Evolutionary conservation across 2,329 filamentous ascomycete genomes (phyloP).

Genomic region (Colletotrichum orchidophilum): DNA sequence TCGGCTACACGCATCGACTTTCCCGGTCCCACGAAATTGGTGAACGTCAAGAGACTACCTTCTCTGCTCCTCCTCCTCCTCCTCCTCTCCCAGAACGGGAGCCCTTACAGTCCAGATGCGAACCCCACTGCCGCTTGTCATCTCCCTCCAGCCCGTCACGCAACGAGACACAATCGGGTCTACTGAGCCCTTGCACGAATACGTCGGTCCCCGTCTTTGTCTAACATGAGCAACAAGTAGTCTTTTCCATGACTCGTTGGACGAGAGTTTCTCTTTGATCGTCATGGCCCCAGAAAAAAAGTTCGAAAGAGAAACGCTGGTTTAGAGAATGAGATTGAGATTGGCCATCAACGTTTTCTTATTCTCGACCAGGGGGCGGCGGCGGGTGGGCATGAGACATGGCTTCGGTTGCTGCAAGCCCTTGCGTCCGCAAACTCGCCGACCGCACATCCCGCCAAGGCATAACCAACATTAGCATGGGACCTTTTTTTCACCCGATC

Average conservation of each 20-base stretch:
- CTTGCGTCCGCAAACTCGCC: not conserved
- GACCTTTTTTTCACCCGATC: not conserved
- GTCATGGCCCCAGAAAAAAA: not conserved
- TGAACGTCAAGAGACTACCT: not conserved
- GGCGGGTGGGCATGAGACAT: not conserved
- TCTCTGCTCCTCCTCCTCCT: not conserved
- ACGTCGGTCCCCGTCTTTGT: slow-evolving; percentile 6
- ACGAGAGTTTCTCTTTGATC: not conserved
- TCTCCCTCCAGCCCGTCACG: slow-evolving; percentile 6
- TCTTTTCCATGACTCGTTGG: not conserved
- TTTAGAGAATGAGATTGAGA: not conserved
- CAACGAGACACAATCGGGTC: slow-evolving; percentile 16
- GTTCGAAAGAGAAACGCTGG: not conserved
- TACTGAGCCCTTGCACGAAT: slow-evolving; percentile 16
- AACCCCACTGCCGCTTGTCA: not conserved
- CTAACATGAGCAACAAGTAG: not conserved
- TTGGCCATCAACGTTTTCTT: not conserved
- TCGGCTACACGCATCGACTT: not conserved
- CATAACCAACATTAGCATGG: not conserved
- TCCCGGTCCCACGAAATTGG: not conserved
- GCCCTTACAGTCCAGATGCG: not conserved
- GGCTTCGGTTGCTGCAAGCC: not conserved
- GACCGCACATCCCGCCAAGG: not conserved
- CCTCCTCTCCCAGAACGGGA: not conserved
- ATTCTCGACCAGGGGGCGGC: not conserved